Percentiles rank a stretch among this genome's conserved stretches.
These are phyloP conservation scores for Poronia punctata DNA, from an alignment of 495 filamentous ascomycete genomes.

Conservation along the genomic window DNA sequence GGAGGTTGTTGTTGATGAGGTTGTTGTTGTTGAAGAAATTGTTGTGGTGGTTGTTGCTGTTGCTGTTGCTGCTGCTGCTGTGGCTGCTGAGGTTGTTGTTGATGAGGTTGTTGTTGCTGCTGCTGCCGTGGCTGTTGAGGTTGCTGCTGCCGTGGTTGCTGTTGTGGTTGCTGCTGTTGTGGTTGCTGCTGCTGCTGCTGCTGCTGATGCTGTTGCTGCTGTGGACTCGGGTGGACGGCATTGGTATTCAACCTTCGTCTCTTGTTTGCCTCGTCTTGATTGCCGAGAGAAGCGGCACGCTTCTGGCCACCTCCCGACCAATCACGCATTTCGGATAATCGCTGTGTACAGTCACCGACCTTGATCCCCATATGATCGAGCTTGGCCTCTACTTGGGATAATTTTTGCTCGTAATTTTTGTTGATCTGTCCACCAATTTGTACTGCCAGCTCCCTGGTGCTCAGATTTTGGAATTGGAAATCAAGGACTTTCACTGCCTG, in stretches of 20 bases:
- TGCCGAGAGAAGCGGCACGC: constrained; percentile 2
- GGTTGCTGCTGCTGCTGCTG: background rate
- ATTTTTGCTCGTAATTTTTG: constrained; percentile 8
- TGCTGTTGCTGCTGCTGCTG: background rate
- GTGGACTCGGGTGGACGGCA: background rate
- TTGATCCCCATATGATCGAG: constrained; percentile 4
- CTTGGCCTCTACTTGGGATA: constrained; percentile 7
- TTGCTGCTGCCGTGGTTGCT: background rate
- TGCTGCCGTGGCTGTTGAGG: background rate
- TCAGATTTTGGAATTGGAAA: constrained; percentile 17
- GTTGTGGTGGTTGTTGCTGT: background rate
- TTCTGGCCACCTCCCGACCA: background rate
- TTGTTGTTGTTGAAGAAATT: too few species aligned
- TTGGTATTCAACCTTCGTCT: constrained; percentile 6
- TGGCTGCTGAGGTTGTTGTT: background rate
- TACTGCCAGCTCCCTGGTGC: constrained; percentile 18
- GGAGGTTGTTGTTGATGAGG: too few species aligned
- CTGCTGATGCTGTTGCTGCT: background rate
- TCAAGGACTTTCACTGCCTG: constrained; percentile 10
- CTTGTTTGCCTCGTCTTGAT: constrained; percentile 4
- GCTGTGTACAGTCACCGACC: background rate
- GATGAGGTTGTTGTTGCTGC: background rate
- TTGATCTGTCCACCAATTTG: constrained; percentile 12
- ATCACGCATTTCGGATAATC: background rate
- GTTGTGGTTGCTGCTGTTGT: background rate